Evolutionary conservation across 768 basidiomycete genomes (phyloP), one percentile per base, ranked within the genome.

Genomic region (Kwoniella mangroviensis): DNA sequence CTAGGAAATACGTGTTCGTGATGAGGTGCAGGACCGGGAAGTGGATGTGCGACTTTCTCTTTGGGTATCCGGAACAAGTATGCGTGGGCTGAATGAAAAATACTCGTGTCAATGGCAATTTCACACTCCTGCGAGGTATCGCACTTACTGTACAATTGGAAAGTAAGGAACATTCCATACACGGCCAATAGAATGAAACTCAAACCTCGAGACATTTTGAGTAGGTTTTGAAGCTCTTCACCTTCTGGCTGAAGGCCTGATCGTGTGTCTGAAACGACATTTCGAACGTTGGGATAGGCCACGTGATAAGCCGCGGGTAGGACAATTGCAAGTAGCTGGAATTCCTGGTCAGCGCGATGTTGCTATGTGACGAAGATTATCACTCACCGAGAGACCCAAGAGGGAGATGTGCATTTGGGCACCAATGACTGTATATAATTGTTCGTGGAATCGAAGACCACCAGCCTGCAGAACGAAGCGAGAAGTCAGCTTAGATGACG

Each of bases 381-480:
- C 6, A 71, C 73, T 69, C 51, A 83, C 82, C 7, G 81, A 75
- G 26, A 84, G 76, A 28, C 81, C 75, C 49, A 84, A 73, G 12
- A 83, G 73, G n/a, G 80, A 81, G 64, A 79, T 79, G 52, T 79
- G 78, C 78, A 84, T 78, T 55, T 83, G 82, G 5, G 83, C 86
- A 11, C 86, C 86, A 81, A 86, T 86, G 11, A 86, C 85, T 56
- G 85, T 85, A 73, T 87, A 88, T 68, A 86, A 83, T 75, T 88
- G 88, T 64, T 87, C 86, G 63, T 84, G 85, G 80, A 87, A 88
- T 69, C 86, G 85, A 67, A 85, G 86, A 24, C 87, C 87, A 66
- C 81, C 81, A 17, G 79, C 77, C 66, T 67, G 52, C 6, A 34
- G 34, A 7, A 19, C 11, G 21, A n/a, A 22, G 19, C 34, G 57